Evolutionary conservation across 495 filamentous ascomycete species (phyloP).

Genomic region (Penicillium goetzii): DNA sequence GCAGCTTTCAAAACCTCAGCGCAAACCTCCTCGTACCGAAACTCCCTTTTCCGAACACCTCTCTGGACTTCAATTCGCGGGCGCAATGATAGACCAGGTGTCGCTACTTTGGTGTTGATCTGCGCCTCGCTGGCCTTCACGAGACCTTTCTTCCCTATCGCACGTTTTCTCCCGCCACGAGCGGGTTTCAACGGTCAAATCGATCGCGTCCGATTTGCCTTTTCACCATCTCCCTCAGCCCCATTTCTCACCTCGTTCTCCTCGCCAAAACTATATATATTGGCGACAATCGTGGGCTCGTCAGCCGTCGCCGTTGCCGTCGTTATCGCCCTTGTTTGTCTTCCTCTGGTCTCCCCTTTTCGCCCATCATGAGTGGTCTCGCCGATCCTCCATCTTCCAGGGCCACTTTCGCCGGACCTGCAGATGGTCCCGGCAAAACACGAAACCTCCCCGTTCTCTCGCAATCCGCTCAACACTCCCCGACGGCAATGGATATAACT

Average conservation of each 20-base stretch:
- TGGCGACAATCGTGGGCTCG: constrained; percentile 6
- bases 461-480: constrained; percentile 41
- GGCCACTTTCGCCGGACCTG: constrained; percentile 41
- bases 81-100: constrained; percentile 39
- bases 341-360: constrained; percentile 20
- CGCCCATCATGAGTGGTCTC: constrained; percentile 49
- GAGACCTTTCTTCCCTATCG: constrained; percentile 28
- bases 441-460: constrained; percentile 54
- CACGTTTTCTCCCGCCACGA: constrained; percentile 43
- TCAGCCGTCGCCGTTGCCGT: constrained; percentile 2
- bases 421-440: constrained; percentile 44
- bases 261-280: background rate
- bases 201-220: constrained; percentile 25
- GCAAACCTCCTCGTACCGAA: constrained; percentile 9
- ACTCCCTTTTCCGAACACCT: constrained; percentile 19
- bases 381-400: constrained; percentile 47
- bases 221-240: constrained; percentile 11
- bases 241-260: constrained; percentile 9
- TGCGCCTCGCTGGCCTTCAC: constrained; percentile 36
- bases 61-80: constrained; percentile 32
- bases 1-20: constrained; percentile 20
- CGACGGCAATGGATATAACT: constrained; percentile 56
- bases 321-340: background rate
- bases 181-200: constrained; percentile 23
- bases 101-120: constrained; percentile 43